A percentile compares a stretch with the other conserved stretches of the same genome.
phyloP scores from a whole-genome alignment of 768 basidiomycete genomes.

The Suillus sp. region DNA sequence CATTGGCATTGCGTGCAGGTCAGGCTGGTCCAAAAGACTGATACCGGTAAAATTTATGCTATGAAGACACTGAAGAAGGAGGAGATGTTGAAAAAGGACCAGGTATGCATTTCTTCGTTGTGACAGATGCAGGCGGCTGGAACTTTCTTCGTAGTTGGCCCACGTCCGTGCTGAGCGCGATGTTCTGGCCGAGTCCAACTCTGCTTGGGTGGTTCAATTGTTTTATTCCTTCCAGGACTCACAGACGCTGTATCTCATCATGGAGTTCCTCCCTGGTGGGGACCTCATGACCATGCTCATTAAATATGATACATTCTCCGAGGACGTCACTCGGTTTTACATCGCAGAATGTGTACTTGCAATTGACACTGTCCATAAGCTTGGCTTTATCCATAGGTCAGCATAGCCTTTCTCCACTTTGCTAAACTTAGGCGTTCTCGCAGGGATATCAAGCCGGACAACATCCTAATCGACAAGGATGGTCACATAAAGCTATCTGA shows the following conservation, averaged over 20 bases:
- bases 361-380: conserved; percentile 95
- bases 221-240: conserved; percentile 99
- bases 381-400: conserved; percentile 97
- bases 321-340: conserved; percentile 97
- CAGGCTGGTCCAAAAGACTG: conserved; percentile 92
- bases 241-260: conserved; percentile 90
- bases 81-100: conserved; percentile 99
- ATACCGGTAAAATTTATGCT: conserved; percentile 98
- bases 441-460: conserved; percentile 99
- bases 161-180: conserved; percentile 98
- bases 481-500: conserved; percentile 98
- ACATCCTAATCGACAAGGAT: conserved; percentile 87
- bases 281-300: conserved; percentile 99
- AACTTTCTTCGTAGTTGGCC: conserved; percentile 63
- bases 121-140: conserved; percentile 9
- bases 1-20: conserved; percentile 46
- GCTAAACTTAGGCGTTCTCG: conserved; percentile 2
- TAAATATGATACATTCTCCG: conserved; percentile 98
- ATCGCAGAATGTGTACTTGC: conserved; percentile 98
- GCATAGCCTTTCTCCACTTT: conserved; percentile 21
- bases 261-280: conserved; percentile 98
- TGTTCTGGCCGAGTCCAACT: conserved; percentile 93
- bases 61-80: conserved; percentile 98
- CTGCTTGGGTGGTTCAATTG: conserved; percentile 94
- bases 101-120: conserved; percentile 51